Evolutionary conservation across 2,329 filamentous ascomycete species (phyloP).

Genomic region (Helicocarpus griseus): DNA sequence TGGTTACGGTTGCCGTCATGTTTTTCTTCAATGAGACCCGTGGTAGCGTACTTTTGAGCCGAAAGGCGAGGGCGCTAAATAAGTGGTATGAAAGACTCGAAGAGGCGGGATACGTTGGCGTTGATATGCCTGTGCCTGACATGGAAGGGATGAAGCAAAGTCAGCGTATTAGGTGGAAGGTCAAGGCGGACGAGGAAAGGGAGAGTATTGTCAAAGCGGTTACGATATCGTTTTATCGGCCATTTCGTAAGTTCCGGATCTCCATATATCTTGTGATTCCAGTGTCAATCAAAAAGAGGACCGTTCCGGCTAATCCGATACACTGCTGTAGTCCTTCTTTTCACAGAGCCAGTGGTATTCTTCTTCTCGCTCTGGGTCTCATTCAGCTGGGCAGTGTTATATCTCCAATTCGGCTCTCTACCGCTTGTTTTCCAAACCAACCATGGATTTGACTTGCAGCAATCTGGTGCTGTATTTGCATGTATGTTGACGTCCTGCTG

Average conservation of each 20-base stretch:
- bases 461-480: constrained; percentile 63
- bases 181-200: constrained; percentile 67
- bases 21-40: constrained; percentile 73
- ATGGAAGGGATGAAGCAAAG: constrained; percentile 19
- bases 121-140: constrained; percentile 35
- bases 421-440: constrained; percentile 64
- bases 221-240: constrained; percentile 61
- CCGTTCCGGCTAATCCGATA: neutral
- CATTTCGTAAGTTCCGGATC: constrained; percentile 49
- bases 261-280: no score
- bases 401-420: constrained; percentile 72
- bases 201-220: constrained; percentile 61
- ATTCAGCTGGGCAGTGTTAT: constrained; percentile 83
- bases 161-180: constrained; percentile 65
- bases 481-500: no score
- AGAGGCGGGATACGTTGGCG: constrained; percentile 48
- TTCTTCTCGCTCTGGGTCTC: constrained; percentile 82
- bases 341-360: constrained; percentile 54
- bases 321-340: constrained; percentile 40
- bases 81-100: constrained; percentile 70
- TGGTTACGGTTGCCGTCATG: constrained; percentile 55
- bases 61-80: constrained; percentile 66
- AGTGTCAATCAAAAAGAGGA: no score
- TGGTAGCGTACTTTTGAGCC: constrained; percentile 66
- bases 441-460: constrained; percentile 57